These are phyloP conservation scores for Solanum sitiens DNA, from an alignment of 257 asterid species.

Conservation along the genomic window DNA sequence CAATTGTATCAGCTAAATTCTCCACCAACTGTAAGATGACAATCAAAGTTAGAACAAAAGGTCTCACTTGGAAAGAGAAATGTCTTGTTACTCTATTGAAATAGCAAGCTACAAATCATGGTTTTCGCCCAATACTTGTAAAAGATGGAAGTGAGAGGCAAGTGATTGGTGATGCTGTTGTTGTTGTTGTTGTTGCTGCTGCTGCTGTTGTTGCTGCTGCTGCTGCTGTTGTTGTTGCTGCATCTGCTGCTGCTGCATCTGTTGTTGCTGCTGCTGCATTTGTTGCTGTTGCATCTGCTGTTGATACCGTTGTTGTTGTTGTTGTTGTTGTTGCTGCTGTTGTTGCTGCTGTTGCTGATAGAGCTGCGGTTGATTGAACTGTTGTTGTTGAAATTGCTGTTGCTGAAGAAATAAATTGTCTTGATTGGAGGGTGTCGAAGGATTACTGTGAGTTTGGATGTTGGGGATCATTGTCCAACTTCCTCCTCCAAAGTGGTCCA, in stretches of 20 bases:
- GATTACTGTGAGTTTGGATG: slow-evolving; percentile 70
- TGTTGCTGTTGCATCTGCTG: slow-evolving; percentile 3
- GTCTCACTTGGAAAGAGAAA: not conserved
- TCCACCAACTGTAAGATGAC: slow-evolving; percentile 55
- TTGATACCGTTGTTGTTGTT: slow-evolving; percentile 7
- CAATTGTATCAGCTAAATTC: slow-evolving; percentile 70
- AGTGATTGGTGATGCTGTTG: slow-evolving; percentile 62
- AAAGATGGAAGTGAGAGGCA: slow-evolving; percentile 69
- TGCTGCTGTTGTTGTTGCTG: not conserved
- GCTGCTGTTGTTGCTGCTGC: slow-evolving; percentile 3
- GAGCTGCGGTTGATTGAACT: slow-evolving; percentile 43
- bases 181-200: slow-evolving; percentile 13
- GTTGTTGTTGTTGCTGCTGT: not conserved
- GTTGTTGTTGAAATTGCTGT: slow-evolving; percentile 49
- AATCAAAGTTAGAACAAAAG: not conserved
- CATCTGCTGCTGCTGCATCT: slow-evolving; percentile 24
- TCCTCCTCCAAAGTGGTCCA: slow-evolving; percentile 80
- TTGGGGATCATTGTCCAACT: slow-evolving; percentile 81
- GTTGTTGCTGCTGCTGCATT: slow-evolving; percentile 32
- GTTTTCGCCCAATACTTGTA: slow-evolving; percentile 26
- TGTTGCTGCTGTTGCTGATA: slow-evolving; percentile 1
- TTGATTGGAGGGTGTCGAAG: slow-evolving; percentile 70
- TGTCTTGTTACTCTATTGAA: not conserved
- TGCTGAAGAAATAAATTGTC: slow-evolving; percentile 56
- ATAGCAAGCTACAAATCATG: not conserved